Evolutionary conservation across 2,329 filamentous ascomycete species (phyloP).

Genomic region (Aspergillus thermomutatus): DNA sequence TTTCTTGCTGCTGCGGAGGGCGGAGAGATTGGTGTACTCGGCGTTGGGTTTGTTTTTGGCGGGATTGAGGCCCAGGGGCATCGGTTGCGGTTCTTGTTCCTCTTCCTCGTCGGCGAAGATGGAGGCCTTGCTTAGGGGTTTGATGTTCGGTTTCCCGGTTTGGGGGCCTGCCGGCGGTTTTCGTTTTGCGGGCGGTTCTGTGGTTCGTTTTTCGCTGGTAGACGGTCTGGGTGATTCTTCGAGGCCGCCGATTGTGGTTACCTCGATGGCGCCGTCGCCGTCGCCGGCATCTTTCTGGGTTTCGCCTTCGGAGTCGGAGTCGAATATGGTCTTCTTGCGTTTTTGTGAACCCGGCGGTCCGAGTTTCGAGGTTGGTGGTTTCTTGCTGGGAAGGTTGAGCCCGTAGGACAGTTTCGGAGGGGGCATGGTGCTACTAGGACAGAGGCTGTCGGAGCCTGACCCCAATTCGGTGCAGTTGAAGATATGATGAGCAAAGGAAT

Average conservation of each 20-base stretch:
- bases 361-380: constrained; percentile 23
- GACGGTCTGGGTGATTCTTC: constrained; percentile 16
- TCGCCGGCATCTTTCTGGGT: constrained; percentile 14
- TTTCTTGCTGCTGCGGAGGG: constrained; percentile 44
- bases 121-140: constrained; percentile 34
- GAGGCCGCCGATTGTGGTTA: constrained; percentile 39
- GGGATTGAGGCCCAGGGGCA: constrained; percentile 23
- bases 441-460: neutral
- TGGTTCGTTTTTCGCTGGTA: constrained; percentile 12
- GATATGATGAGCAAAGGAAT: neutral
- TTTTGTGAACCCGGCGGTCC: constrained; percentile 37
- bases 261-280: constrained; percentile 27
- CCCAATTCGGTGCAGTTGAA: neutral
- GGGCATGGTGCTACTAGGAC: constrained; percentile 13
- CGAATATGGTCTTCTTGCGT: constrained; percentile 48
- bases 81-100: constrained; percentile 18
- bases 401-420: constrained; percentile 39
- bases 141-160: constrained; percentile 23
- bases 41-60: constrained; percentile 11
- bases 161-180: constrained; percentile 30
- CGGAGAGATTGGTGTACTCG: constrained; percentile 44
- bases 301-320: constrained; percentile 41
- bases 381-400: constrained; percentile 42
- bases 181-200: constrained; percentile 29
- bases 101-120: constrained; percentile 38